phyloP scores from a whole-genome alignment of 2,329 filamentous ascomycete species.

The Aspergillus fischeri region DNA sequence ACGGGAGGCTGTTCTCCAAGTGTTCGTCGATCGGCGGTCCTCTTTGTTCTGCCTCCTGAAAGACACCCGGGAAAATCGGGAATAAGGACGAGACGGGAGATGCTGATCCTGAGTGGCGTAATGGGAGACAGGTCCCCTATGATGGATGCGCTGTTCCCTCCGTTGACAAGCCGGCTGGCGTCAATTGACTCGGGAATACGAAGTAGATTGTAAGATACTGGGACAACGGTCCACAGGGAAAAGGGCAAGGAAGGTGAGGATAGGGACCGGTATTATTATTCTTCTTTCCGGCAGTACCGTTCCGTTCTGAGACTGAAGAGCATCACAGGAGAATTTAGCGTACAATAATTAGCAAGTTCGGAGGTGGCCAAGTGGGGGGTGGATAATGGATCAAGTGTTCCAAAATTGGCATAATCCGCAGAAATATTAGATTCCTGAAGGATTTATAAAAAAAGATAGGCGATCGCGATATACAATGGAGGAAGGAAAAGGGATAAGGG shows the following conservation, averaged over 20 bases:
- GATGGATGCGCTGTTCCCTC: not conserved
- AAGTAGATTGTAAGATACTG: not conserved
- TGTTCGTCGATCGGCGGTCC: not conserved
- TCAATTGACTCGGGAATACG: not conserved
- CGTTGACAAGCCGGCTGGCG: not conserved
- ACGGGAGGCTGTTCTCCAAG: not conserved
- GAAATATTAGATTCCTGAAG: not conserved
- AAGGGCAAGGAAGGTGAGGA: not conserved
- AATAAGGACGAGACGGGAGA: not conserved
- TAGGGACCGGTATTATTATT: not conserved
- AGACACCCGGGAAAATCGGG: not conserved
- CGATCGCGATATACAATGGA: not conserved
- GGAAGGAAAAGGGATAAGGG: not conserved
- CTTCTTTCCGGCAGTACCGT: not conserved
- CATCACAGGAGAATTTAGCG: not conserved
- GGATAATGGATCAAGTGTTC: not conserved
- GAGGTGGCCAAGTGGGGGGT: not conserved
- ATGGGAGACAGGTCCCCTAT: not conserved
- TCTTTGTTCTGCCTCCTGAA: constrained; percentile 4
- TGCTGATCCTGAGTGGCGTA: not conserved
- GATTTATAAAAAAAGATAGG: not conserved
- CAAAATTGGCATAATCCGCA: no score
- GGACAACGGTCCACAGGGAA: not conserved
- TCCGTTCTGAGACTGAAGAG: not conserved
- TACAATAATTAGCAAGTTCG: not conserved